phyloP scores from a whole-genome alignment of 805 yeast species.

The Saccharomyces kudriavzevii region DNA sequence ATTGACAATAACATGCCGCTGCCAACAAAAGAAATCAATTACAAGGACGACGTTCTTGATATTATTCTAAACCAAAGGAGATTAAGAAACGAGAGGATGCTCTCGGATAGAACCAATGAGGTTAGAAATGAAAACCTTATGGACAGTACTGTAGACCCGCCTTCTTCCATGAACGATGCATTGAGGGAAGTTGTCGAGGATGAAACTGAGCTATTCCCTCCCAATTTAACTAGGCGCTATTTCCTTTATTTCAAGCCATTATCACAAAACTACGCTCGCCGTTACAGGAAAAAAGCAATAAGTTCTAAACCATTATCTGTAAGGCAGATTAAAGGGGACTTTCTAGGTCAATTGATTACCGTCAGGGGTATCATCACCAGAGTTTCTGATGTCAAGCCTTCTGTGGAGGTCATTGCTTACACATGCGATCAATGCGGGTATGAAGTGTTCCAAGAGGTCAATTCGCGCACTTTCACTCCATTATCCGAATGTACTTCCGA shows the following conservation, averaged over 20 bases:
- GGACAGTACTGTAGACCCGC: constrained; percentile 19
- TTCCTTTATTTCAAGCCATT: constrained; percentile 79
- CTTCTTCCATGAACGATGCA: constrained; percentile 22
- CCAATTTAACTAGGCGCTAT: constrained; percentile 81
- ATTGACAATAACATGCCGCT: constrained; percentile 76
- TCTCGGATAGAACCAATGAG: constrained; percentile 61
- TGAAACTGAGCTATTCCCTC: constrained; percentile 60
- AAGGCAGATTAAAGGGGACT: constrained; percentile 77
- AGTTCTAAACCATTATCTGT: constrained; percentile 63
- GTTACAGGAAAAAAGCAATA: constrained; percentile 21
- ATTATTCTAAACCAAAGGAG: constrained; percentile 86
- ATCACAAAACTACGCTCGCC: constrained; percentile 32
- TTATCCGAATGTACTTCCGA: constrained; percentile 75
- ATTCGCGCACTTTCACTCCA: constrained; percentile 78
- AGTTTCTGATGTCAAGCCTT: constrained; percentile 93
- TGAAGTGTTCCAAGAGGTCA: constrained; percentile 94
- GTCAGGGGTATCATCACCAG: constrained; percentile 92
- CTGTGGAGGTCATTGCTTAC: constrained; percentile 84
- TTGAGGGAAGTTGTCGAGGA: constrained; percentile 31
- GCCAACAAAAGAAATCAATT: constrained; percentile 72
- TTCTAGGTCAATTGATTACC: constrained; percentile 80
- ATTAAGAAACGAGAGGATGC: constrained; percentile 67
- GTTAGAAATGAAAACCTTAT: constrained; percentile 35
- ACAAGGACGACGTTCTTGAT: constrained; percentile 85
- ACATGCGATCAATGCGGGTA: constrained; percentile 97